Base-by-base conservation (phyloP, 2,329 filamentous ascomycete genomes). In the Pseudofabraea citricarpa region DNA sequence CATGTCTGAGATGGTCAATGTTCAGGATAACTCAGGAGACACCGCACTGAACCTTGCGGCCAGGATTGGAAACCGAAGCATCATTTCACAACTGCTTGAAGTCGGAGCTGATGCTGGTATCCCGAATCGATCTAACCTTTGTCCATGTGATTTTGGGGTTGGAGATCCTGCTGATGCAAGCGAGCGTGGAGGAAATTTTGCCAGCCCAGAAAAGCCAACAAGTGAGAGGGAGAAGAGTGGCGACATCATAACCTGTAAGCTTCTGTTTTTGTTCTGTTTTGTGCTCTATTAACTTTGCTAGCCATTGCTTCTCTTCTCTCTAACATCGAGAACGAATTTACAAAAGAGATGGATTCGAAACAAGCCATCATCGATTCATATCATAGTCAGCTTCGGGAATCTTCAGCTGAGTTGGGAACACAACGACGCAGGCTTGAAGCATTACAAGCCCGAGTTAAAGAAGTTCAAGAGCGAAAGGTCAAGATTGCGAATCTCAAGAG, bases 1-100 rank as follows among this genome's bases (percentile, higher is more conserved):
- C 67, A 94, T 98, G 79, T 88, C 86, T 38, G 90, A 97, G 60
- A 94, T 98, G 63, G 91, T 98, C 47, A 97, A 98, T 57, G 85
- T 90, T 0, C 87, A 91, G 56, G 93, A 98, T 64, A 90, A 90
- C 57, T 86, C 87, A 24, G 93, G 93, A 1, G 95, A 98, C 59
- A 98, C 93, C 0, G 93, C 93, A 0, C 72, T 98, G 16, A 96
- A 96, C 55, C 84, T 97, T 49, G 93, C 91, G 2, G 90, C 93
- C 2, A 78, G 93, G 48, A 95, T 96, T 53, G 89, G 90, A 18
- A 97, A 95, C 61, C 77, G 86, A 43, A 94, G 89, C 56, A 95
- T 98, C 56, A 95, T 97, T 45, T 91, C 90, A n/a, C 93, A 98
- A 61, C 73, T 98, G 23, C 74, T 97, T 9, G 93, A 98, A 65